Conservation (phyloP, 2,329 filamentous ascomycete genomes). For the Epicoccum nigrum region DNA sequence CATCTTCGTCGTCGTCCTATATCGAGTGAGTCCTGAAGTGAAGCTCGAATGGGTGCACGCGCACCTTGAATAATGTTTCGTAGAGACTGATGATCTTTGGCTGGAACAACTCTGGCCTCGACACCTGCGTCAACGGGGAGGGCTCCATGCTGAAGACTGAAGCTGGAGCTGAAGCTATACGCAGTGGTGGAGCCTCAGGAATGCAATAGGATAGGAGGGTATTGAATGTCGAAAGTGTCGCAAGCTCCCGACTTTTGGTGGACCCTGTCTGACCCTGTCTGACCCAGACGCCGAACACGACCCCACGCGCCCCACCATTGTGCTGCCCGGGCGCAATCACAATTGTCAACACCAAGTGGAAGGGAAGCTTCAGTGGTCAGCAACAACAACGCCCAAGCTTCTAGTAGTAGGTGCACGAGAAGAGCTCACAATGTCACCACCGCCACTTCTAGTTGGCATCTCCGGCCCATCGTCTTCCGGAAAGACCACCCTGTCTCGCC, state of each 20-base stretch:
- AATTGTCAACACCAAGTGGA: background rate
- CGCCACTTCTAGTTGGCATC: conserved; percentile 72
- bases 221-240: conserved; percentile 12
- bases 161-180: background rate
- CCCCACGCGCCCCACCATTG: conserved; percentile 15
- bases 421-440: conserved; percentile 21
- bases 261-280: too few relatives aligned
- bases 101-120: conserved; percentile 86
- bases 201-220: conserved; percentile 11
- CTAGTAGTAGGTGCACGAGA: too few relatives aligned
- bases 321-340: conserved; percentile 2
- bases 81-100: conserved; percentile 94
- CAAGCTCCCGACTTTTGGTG: conserved; percentile 13
- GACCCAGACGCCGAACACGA: conserved; percentile 8
- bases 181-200: background rate
- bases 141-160: conserved; percentile 68
- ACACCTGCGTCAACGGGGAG: conserved; percentile 92
- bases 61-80: conserved; percentile 74
- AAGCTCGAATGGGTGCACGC: conserved; percentile 5
- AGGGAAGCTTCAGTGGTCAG: too few relatives aligned
- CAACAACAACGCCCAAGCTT: background rate
- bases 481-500: conserved; percentile 89
- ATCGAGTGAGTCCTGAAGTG: conserved; percentile 27
- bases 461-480: conserved; percentile 91
- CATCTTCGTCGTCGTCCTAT: conserved; percentile 62